Percentiles rank a stretch among this genome's conserved stretches.
phyloP scores from a whole-genome alignment of 139 green algal genomes.

The Monoraphidium neglectum region DNA sequence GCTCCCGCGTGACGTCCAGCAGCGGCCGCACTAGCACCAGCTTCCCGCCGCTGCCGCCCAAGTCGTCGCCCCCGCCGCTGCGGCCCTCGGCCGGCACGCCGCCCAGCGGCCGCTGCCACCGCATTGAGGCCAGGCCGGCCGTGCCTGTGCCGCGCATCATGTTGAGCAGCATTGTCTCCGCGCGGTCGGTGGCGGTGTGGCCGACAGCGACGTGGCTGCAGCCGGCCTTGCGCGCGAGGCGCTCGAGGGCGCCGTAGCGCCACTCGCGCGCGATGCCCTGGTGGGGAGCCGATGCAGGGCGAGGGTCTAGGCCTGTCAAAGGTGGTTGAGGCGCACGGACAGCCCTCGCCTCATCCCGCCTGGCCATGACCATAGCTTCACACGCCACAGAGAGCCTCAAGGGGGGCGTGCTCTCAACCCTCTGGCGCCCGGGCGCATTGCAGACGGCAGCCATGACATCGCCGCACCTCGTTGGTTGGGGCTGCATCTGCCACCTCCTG shows the following conservation, averaged over 20 bases:
- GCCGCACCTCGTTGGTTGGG: background rate
- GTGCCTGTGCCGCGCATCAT: constrained; percentile 33
- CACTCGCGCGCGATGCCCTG: constrained; percentile 27
- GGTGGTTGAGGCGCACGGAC: too few species aligned
- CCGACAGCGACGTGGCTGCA: constrained; percentile 24
- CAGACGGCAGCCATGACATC: too few species aligned
- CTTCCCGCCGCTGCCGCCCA: background rate
- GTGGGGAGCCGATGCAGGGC: background rate
- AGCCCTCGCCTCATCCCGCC: too few species aligned
- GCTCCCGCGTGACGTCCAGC: constrained; percentile 30
- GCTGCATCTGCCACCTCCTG: background rate
- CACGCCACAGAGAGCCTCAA: too few species aligned
- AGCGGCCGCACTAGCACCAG: constrained; percentile 42
- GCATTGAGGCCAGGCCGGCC: constrained; percentile 30
- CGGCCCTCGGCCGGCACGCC: background rate
- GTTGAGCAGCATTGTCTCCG: constrained; percentile 56
- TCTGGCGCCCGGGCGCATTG: too few species aligned
- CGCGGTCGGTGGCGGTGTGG: constrained; percentile 53
- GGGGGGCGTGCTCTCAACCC: too few species aligned
- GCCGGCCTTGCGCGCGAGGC: constrained; percentile 15
- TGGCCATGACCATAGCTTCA: background rate
- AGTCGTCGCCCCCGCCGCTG: background rate
- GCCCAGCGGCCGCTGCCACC: background rate
- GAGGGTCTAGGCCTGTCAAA: too few species aligned
- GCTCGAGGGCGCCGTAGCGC: constrained; percentile 33